phyloP scores from a whole-genome alignment of 1,139 yeast species.

The Chernovozyma sophiae-reginae region DNA sequence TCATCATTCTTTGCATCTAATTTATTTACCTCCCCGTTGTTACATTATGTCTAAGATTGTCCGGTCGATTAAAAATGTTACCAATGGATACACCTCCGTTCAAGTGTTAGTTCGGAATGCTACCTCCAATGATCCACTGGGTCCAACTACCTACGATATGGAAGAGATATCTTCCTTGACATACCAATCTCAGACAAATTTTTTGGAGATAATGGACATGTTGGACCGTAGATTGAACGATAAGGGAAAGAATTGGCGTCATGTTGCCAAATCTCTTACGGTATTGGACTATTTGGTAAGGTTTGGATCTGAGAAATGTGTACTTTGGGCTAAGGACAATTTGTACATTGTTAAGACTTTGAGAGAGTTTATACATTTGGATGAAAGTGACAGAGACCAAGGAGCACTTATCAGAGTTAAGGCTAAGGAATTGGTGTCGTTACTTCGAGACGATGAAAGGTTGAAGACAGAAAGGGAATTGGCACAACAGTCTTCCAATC shows the following conservation, averaged over 20 bases:
- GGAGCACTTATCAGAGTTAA: constrained; percentile 88
- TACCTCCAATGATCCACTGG: constrained; percentile 84
- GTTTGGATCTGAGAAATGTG: constrained; percentile 87
- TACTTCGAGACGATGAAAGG: constrained; percentile 81
- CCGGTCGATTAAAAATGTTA: constrained; percentile 87
- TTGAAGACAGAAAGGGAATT: constrained; percentile 65
- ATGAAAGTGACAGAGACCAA: constrained; percentile 78
- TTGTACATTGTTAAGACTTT: constrained; percentile 85
- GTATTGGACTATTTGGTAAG: constrained; percentile 85
- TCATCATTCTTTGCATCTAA: no score
- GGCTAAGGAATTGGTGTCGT: constrained; percentile 82
- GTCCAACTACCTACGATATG: constrained; percentile 81
- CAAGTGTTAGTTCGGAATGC: constrained; percentile 91
- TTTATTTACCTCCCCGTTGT: no score
- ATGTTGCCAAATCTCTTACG: constrained; percentile 86
- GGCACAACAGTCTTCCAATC: constrained; percentile 24
- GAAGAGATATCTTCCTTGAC: constrained; percentile 79
- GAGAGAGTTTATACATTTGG: constrained; percentile 84
- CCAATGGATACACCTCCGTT: constrained; percentile 84
- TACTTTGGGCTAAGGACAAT: constrained; percentile 91
- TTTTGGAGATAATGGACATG: constrained; percentile 93
- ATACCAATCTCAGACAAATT: constrained; percentile 66
- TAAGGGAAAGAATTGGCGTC: constrained; percentile 98
- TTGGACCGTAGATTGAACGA: constrained; percentile 89
- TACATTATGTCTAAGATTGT: constrained; percentile 84